Evolutionary conservation across 257 asterid species (phyloP).

Genomic region (Knoxia roxburghii): DNA sequence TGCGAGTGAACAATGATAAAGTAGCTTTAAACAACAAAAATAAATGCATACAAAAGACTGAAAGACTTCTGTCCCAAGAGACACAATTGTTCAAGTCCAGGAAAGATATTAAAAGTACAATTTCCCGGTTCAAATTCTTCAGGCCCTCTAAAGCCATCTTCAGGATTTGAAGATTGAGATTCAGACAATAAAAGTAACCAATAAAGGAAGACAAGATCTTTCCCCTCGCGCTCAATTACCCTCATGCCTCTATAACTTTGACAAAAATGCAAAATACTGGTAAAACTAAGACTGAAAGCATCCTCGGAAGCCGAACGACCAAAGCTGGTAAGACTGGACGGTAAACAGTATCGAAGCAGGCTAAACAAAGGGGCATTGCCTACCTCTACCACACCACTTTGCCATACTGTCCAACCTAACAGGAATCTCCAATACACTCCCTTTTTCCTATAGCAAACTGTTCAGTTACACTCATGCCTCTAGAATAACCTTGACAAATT

Average conservation of each 20-base stretch:
- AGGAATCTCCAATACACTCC: not conserved
- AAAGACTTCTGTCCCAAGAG: too few species aligned
- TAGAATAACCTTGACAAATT: too few species aligned
- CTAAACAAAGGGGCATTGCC: not conserved
- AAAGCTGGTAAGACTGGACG: not conserved
- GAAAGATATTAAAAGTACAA: too few species aligned
- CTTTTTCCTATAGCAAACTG: too few species aligned
- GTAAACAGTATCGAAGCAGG: not conserved
- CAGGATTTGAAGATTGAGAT: not conserved
- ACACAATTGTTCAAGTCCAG: not conserved
- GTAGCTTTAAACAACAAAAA: too few species aligned
- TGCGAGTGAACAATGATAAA: too few species aligned
- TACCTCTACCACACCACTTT: not conserved
- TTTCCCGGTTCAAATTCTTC: not conserved
- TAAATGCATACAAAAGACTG: too few species aligned
- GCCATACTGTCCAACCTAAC: not conserved
- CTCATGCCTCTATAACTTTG: not conserved
- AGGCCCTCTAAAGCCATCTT: not conserved
- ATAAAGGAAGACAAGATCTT: too few species aligned
- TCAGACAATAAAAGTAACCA: not conserved
- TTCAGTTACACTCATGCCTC: too few species aligned
- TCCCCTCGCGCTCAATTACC: not conserved
- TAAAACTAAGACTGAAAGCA: not conserved
- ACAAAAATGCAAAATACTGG: not conserved
- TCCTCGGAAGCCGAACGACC: not conserved